A percentile compares a stretch with the other conserved stretches of the same genome.
These are phyloP conservation scores for Phlebiopsis gigantea DNA, from an alignment of 768 basidiomycete species.

Conservation along the genomic window DNA sequence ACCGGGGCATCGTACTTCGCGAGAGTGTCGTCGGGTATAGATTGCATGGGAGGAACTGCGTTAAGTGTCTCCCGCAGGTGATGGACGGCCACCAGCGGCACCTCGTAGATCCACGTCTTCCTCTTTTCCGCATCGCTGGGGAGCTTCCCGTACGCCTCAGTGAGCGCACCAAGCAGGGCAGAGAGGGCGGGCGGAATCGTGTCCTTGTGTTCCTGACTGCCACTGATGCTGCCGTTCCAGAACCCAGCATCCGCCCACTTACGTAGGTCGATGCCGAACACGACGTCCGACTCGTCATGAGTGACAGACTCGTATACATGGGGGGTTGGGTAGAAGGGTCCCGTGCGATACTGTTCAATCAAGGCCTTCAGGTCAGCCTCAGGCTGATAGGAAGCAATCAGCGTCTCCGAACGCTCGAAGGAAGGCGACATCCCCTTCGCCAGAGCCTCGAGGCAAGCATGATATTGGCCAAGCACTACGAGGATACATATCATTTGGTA, in stretches of 20 bases:
- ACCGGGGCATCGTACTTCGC: constrained; percentile 81
- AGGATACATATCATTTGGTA: neutral
- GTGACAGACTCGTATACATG: constrained; percentile 84
- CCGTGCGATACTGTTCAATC: constrained; percentile 90
- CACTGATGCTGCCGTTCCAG: constrained; percentile 37
- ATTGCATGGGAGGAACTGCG: constrained; percentile 49
- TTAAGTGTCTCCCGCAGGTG: constrained; percentile 84
- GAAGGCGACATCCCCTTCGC: constrained; percentile 63
- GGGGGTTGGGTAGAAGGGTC: constrained; percentile 83
- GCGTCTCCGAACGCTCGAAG: constrained; percentile 63
- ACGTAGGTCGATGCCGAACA: constrained; percentile 88
- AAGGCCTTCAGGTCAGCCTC: constrained; percentile 82
- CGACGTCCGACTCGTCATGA: constrained; percentile 78
- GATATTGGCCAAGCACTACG: constrained; percentile 79
- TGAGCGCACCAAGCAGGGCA: constrained; percentile 59
- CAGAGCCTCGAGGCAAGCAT: constrained; percentile 70
- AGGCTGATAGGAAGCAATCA: constrained; percentile 82
- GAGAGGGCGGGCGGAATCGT: constrained; percentile 69
- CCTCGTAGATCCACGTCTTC: constrained; percentile 93
- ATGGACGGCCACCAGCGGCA: constrained; percentile 77
- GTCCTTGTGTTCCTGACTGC: constrained; percentile 47
- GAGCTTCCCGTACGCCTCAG: constrained; percentile 55
- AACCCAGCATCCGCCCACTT: constrained; percentile 88
- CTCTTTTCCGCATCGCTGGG: constrained; percentile 70
- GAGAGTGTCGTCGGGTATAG: constrained; percentile 50